phyloP scores from a whole-genome alignment of 495 filamentous ascomycete genomes.

The Penicillium mononematosum region DNA sequence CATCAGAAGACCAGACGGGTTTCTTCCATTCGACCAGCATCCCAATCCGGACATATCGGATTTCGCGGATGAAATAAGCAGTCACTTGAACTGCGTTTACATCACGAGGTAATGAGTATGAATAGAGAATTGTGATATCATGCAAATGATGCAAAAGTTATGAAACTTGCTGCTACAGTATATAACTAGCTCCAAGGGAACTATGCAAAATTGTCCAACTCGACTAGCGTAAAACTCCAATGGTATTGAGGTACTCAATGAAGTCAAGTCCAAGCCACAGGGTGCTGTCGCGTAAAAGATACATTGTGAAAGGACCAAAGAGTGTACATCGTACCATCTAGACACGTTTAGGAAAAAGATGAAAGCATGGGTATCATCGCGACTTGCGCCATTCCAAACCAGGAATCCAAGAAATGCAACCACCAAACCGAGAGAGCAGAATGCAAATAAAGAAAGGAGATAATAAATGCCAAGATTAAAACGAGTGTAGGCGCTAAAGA shows the following conservation, averaged over 20 bases:
- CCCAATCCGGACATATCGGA: conserved; percentile 48
- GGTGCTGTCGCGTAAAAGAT: not conserved
- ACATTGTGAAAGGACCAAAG: conserved; percentile 1
- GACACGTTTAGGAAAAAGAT: conserved; percentile 11
- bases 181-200: not conserved
- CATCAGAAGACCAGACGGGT: conserved; percentile 49
- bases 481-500: conserved; percentile 12
- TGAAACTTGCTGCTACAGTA: not conserved
- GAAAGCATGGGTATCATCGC: conserved; percentile 13
- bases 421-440: conserved; percentile 1
- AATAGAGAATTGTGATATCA: conserved; percentile 10
- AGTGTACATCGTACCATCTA: conserved; percentile 5
- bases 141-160: conserved; percentile 4
- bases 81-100: not conserved
- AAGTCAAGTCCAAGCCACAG: not conserved
- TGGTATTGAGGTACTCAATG: not conserved
- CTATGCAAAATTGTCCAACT: not conserved
- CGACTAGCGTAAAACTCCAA: not conserved
- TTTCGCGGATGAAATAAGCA: conserved; percentile 20
- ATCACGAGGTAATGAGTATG: conserved; percentile 12
- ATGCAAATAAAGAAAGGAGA: conserved; percentile 8
- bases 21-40: conserved; percentile 57
- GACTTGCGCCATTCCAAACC: conserved; percentile 9
- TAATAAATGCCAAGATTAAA: conserved; percentile 11
- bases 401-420: conserved; percentile 12